phyloP scores from a whole-genome alignment of 2,329 filamentous ascomycete species.

The Canariomyces notabilis region DNA sequence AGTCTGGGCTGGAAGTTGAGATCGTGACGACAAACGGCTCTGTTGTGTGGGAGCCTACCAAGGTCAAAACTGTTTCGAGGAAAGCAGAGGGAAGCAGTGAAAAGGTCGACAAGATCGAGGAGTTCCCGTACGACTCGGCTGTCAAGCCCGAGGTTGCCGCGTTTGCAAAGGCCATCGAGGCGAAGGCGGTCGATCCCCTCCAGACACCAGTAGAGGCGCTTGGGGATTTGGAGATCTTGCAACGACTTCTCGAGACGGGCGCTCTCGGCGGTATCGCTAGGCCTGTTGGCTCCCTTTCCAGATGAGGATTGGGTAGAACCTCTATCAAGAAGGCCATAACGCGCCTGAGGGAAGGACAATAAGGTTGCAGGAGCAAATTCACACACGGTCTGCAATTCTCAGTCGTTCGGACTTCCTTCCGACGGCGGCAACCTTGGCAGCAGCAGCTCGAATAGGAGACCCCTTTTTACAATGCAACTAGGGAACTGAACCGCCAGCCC shows the following conservation, averaged over 20 bases:
- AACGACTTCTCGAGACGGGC: slow-evolving; percentile 29
- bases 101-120: slow-evolving; percentile 19
- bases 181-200: slow-evolving; percentile 20
- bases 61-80: slow-evolving; percentile 19
- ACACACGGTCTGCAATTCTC: no score
- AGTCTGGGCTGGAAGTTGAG: slow-evolving; percentile 24
- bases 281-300: slow-evolving; percentile 6
- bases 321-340: no score
- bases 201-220: slow-evolving; percentile 30
- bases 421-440: no score
- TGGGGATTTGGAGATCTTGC: slow-evolving; percentile 28
- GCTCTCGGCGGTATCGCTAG: slow-evolving; percentile 17
- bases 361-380: no score
- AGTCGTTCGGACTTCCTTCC: no score
- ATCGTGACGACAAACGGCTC: slow-evolving; percentile 28
- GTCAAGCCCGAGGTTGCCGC: slow-evolving; percentile 30
- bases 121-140: slow-evolving; percentile 22
- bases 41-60: slow-evolving; percentile 24
- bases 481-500: no score
- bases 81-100: slow-evolving; percentile 8
- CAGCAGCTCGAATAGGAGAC: no score
- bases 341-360: no score
- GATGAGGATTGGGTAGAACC: no score
- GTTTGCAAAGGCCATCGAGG: slow-evolving; percentile 26
- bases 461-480: no score